These are phyloP conservation scores for Lenzites betulinus DNA, from an alignment of 768 basidiomycete genomes.

Conservation along the genomic window DNA sequence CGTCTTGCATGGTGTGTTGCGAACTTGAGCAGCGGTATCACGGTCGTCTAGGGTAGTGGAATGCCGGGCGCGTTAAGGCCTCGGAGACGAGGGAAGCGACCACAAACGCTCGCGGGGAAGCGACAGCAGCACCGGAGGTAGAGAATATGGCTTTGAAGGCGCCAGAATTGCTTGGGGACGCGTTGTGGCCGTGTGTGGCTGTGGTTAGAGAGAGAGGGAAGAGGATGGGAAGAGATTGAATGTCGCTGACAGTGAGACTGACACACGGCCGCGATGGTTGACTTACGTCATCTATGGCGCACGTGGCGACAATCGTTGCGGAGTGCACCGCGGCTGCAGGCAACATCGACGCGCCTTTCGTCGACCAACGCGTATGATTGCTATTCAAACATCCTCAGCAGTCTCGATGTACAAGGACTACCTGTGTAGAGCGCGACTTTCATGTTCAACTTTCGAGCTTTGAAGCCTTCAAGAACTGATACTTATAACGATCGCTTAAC, in stretches of 20 bases:
- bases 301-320: constrained; percentile 7
- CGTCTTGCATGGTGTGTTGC: constrained; percentile 5
- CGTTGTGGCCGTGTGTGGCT: not conserved
- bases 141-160: not conserved
- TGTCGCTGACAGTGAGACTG: constrained; percentile 5
- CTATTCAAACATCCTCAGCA: no score
- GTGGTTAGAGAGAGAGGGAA: not conserved
- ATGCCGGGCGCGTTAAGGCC: constrained; percentile 1
- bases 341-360: no score
- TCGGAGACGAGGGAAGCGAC: not conserved
- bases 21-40: not conserved
- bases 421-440: no score
- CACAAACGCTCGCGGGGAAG: not conserved
- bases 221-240: not conserved
- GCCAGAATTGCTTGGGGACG: not conserved
- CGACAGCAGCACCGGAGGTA: not conserved
- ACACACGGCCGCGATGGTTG: constrained; percentile 9
- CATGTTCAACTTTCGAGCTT: no score
- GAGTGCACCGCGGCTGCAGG: no score
- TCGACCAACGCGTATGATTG: no score
- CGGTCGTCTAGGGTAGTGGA: not conserved
- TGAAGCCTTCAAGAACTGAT: not conserved
- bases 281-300: constrained; percentile 14
- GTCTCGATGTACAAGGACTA: no score
- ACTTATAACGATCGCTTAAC: no score